Evolutionary conservation across 495 filamentous ascomycete species (phyloP), one percentile per base, ranked within the genome.

Genomic region (Hypoxylon crocopeplum): DNA sequence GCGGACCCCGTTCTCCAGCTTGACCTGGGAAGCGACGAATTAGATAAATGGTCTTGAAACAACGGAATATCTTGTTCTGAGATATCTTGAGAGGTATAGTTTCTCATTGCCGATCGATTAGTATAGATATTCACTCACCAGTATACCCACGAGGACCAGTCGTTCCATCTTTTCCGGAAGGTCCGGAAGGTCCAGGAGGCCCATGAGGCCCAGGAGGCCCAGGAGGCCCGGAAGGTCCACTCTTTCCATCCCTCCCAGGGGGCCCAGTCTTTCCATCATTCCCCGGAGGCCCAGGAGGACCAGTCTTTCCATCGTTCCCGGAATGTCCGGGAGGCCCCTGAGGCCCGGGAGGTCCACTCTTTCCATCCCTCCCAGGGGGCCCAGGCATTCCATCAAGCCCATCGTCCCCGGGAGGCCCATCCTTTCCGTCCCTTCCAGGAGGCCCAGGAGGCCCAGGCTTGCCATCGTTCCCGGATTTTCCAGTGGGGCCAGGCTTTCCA

Each of bases 201-300:
- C 40, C 22, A 29, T 1, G 6, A 33, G 49, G 42, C 17, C 56
- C 56, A 1, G 24, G 42, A 6, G 17, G 24, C 3, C 57, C 57
- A 0, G 25, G 33, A 27, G 40, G 48, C n/a, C 56, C 55, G 8
- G 45, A 37, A 7, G 11, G 19, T 21, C 59, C 58, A 17, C 39
- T 13, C 3, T 17, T 15, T 12, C 38, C 59, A 24, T 55, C 39
- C 16, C 19, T 50, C n/a, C 2, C 52, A 15, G 37, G 37, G 7
- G 15, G 5, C 11, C 37, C 24, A 8, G 3, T 27, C 3, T 3
- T 8, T 27, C 24, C 24, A 27, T 27, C 24, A 4, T 8, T 27
- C 8, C 24, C 39, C 19, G 17, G 38, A 22, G 12, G 8, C 5
- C 38, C 38, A 41, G 19, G 20, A 16, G 38, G 38, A 24, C 38